A percentile compares a stretch with the other conserved stretches of the same genome.
phyloP scores from a whole-genome alignment of 768 basidiomycete species.

The Leccinum sublutescens region DNA sequence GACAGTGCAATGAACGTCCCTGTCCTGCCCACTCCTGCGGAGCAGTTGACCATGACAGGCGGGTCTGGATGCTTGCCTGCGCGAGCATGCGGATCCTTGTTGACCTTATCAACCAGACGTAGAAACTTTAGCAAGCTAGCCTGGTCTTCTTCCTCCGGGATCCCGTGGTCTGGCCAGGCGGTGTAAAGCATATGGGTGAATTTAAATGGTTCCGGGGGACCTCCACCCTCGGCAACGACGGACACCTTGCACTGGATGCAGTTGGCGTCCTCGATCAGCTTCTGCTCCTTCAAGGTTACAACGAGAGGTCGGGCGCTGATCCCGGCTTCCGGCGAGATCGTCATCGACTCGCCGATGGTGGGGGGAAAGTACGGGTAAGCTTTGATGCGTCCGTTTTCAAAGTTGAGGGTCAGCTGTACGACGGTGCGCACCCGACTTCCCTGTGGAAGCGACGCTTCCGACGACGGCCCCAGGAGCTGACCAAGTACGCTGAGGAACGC shows the following conservation, averaged over 20 bases:
- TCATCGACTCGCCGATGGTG: conserved; percentile 49
- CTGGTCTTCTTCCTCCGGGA: conserved; percentile 63
- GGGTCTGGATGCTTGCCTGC: conserved; percentile 52
- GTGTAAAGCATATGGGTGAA: conserved; percentile 74
- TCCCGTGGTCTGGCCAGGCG: conserved; percentile 84
- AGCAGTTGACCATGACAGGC: conserved; percentile 82
- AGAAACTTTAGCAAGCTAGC: conserved; percentile 61
- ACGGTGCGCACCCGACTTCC: conserved; percentile 63
- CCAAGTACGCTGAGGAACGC: conserved; percentile 72
- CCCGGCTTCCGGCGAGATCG: conserved; percentile 47
- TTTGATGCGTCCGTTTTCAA: conserved; percentile 70
- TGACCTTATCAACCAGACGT: conserved; percentile 59
- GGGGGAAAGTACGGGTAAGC: conserved; percentile 77
- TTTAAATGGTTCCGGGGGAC: conserved; percentile 36
- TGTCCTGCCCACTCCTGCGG: conserved; percentile 85
- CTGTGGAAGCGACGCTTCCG: conserved; percentile 20
- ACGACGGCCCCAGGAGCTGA: conserved; percentile 43
- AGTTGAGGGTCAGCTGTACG: conserved; percentile 75
- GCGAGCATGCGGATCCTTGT: conserved; percentile 42
- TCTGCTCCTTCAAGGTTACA: conserved; percentile 54
- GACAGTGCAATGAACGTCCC: conserved; percentile 82
- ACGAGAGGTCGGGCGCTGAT: conserved; percentile 43
- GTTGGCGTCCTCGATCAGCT: conserved; percentile 51
- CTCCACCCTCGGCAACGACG: conserved; percentile 38
- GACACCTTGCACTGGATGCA: conserved; percentile 64